Evolutionary conservation across 108 stramenopile genomes (phyloP).

Genomic region (Discostella pseudostelligera): DNA sequence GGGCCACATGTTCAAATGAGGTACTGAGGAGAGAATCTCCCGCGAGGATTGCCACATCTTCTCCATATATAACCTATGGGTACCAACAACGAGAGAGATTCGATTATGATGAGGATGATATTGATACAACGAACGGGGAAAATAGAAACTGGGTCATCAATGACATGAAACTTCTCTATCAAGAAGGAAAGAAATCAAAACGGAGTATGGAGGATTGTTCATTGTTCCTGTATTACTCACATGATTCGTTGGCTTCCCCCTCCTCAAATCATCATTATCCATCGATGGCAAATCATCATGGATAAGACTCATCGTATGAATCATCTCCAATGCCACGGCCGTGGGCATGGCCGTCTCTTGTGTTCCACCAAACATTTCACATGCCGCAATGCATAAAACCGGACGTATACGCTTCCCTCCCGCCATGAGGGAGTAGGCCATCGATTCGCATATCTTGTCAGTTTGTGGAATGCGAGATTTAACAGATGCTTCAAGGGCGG

Average conservation of each 20-base stretch:
- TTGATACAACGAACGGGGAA: background rate
- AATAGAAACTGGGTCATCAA: background rate
- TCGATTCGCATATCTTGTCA: conserved; percentile 88
- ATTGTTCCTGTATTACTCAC: too few relatives aligned
- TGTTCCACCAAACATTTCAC: conserved; percentile 88
- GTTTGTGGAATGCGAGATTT: conserved; percentile 62
- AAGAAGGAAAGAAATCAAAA: conserved; percentile 2
- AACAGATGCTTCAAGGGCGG: conserved; percentile 78
- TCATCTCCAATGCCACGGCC: conserved; percentile 96
- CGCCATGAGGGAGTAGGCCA: conserved; percentile 94
- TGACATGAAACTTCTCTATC: too few relatives aligned
- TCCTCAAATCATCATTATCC: conserved; percentile 94
- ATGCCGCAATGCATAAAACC: conserved; percentile 90
- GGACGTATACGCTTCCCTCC: conserved; percentile 95
- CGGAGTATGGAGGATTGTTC: too few relatives aligned
- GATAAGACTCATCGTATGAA: conserved; percentile 96
- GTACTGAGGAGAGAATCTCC: conserved; percentile 86
- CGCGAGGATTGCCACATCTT: conserved; percentile 95
- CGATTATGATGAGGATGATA: too few relatives aligned
- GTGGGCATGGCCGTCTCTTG: conserved; percentile 87
- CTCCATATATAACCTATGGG: conserved; percentile 86
- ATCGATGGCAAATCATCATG: conserved; percentile 96
- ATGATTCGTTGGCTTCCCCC: conserved; percentile 93
- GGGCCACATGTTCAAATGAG: conserved; percentile 77
- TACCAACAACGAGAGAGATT: too few relatives aligned